Percentiles rank a stretch among this genome's conserved stretches.
These are phyloP conservation scores for Diaporthe sp. DNA, from an alignment of 2,329 filamentous ascomycete genomes.

Conservation along the genomic window DNA sequence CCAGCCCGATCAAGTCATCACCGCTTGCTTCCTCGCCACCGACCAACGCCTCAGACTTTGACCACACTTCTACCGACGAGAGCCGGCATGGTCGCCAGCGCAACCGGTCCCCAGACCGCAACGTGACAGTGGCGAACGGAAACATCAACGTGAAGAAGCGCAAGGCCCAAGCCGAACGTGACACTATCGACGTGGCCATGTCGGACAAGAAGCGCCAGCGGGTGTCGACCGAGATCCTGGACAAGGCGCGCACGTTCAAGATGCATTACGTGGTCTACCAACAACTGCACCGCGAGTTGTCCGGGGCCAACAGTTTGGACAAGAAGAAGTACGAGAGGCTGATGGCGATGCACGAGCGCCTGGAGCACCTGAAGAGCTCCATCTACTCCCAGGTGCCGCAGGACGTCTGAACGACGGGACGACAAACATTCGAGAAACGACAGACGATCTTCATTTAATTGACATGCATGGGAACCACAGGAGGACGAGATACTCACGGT, in stretches of 20 bases:
- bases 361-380: constrained; percentile 71
- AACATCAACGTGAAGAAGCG: constrained; percentile 46
- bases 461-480: constrained; percentile 4
- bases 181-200: constrained; percentile 46
- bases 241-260: constrained; percentile 70
- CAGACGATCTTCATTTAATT: constrained; percentile 26
- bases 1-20: constrained; percentile 74
- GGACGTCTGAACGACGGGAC: constrained; percentile 50
- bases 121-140: constrained; percentile 45
- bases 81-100: constrained; percentile 42
- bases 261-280: constrained; percentile 70
- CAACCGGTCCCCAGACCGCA: constrained; percentile 43
- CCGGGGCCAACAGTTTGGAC: constrained; percentile 63
- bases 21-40: constrained; percentile 76
- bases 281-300: constrained; percentile 69
- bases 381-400: constrained; percentile 61
- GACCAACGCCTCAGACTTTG: constrained; percentile 75
- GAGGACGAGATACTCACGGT: constrained; percentile 6
- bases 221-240: constrained; percentile 63
- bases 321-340: constrained; percentile 65
- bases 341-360: constrained; percentile 66
- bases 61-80: constrained; percentile 52
- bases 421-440: not conserved
- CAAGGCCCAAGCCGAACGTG: constrained; percentile 40
- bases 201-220: constrained; percentile 57